phyloP scores from a whole-genome alignment of 768 basidiomycete species.

The Psilocybe azurescens region DNA sequence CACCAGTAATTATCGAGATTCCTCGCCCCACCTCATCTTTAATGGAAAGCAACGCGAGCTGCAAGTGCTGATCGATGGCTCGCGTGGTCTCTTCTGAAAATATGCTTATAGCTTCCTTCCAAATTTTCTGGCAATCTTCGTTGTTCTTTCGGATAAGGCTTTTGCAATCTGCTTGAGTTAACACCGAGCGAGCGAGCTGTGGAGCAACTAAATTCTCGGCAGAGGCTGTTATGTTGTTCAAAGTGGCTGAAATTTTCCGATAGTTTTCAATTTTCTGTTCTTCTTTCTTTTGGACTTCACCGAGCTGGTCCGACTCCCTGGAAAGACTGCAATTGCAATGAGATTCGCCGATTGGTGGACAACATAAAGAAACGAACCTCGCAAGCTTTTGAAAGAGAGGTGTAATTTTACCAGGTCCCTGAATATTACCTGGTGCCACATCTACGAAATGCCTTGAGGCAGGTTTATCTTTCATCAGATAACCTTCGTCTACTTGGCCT shows the following conservation, averaged over 20 bases:
- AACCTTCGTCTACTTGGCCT: not conserved
- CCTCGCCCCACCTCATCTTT: slow-evolving; percentile 22
- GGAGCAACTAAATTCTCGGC: slow-evolving; percentile 49
- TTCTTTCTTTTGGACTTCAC: slow-evolving; percentile 46
- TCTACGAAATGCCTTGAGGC: not conserved
- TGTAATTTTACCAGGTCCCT: slow-evolving; percentile 27
- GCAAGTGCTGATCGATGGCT: slow-evolving; percentile 38
- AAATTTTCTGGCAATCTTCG: slow-evolving; percentile 46
- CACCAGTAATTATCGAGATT: not conserved
- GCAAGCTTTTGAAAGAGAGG: slow-evolving; percentile 47
- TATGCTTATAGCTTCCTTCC: slow-evolving; percentile 50
- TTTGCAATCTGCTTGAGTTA: slow-evolving; percentile 47
- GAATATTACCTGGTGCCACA: not conserved
- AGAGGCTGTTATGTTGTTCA: slow-evolving; percentile 48
- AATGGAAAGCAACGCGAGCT: slow-evolving; percentile 33
- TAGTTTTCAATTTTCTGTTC: slow-evolving; percentile 54
- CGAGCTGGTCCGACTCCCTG: slow-evolving; percentile 48
- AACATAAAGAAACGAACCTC: slow-evolving; percentile 31
- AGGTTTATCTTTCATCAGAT: not conserved
- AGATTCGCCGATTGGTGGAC: not conserved
- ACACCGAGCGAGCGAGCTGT: slow-evolving; percentile 49
- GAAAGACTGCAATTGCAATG: slow-evolving; percentile 42
- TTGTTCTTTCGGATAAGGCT: slow-evolving; percentile 44
- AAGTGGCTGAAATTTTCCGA: slow-evolving; percentile 50
- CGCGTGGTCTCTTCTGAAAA: slow-evolving; percentile 46